Base-by-base conservation (phyloP, 2,329 filamentous ascomycete species). In the Paracoccidioides lutzii region DNA sequence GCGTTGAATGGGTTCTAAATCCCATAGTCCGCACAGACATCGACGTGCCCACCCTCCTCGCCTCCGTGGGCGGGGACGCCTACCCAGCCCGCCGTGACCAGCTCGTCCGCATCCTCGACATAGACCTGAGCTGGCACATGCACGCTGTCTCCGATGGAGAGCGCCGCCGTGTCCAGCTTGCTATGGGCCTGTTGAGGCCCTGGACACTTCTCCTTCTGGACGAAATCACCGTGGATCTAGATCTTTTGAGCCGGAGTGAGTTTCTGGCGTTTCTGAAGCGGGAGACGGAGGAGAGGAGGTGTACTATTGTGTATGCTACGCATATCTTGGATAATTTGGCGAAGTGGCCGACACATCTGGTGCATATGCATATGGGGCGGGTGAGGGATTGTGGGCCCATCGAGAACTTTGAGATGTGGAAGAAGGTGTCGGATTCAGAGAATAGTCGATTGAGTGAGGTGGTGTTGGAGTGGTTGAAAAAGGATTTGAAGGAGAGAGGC, bases 1-100 rank as follows among this genome's bases (percentile, higher is more conserved):
- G 93, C 0, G 82, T 96, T 0, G 93, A 98, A 77, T 98, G 93
- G 93, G 93, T 97, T 3, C 81, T 98, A 8, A 97, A 97, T 76
- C 88, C 88, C 51, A 95, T 97, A 65, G 93, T 97, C 50, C 87
- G 91, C 53, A 94, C 86, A 35, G 93, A 98, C 71, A 95, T 98
- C 63, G 89, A 88, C 57, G 91, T 98, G 3, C 81, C 80, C 3
- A 90, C 94, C 61, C 81, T 98, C 5, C 82, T 98, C 32, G 76
- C 82, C 51, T 89, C 84, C 2, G 88, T 98, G 0, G 93, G 93
- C 58, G 93, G 93, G 10, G 81, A 95, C 69, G 81, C 82, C 62
- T 98, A 87, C 71, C 81, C 87, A 0, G 84, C 80, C 15, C 84
- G 93, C 0, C 80, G 90, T 32, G 90, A 97, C 69, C 88, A 96